These are phyloP conservation scores for Raphanus sativus DNA, from an alignment of 345 rosid species.

Conservation along the genomic window DNA sequence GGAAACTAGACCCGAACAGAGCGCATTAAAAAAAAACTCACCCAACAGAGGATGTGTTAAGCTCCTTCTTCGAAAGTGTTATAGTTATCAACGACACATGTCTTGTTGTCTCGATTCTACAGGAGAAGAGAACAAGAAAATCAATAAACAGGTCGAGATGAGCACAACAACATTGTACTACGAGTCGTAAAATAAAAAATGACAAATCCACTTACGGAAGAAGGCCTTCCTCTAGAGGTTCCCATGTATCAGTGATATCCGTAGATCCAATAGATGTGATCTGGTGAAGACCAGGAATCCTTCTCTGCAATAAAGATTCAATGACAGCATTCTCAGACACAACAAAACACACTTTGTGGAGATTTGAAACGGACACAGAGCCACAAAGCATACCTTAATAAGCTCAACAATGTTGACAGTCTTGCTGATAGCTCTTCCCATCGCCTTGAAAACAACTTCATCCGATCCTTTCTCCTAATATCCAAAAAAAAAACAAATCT, in stretches of 20 bases:
- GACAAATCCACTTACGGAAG: conserved; percentile 58
- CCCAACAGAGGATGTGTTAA: conserved; percentile 76
- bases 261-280: conserved; percentile 82
- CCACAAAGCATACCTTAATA: conserved; percentile 54
- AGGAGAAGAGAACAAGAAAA: background rate
- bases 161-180: no score
- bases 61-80: conserved; percentile 75
- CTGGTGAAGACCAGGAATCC: conserved; percentile 94
- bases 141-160: background rate
- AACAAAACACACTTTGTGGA: background rate
- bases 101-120: conserved; percentile 86
- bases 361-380: background rate
- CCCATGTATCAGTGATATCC: conserved; percentile 90
- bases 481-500: background rate
- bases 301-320: conserved; percentile 56
- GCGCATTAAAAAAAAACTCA: conserved; percentile 39
- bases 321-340: conserved; percentile 23
- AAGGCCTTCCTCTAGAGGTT: conserved; percentile 96
- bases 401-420: conserved; percentile 96
- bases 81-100: conserved; percentile 95
- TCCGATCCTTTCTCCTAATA: conserved; percentile 73
- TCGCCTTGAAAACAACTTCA: conserved; percentile 90
- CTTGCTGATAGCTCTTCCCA: conserved; percentile 99
- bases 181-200: background rate
- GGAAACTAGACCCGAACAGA: background rate